Base-by-base conservation (phyloP, 106 monocot species). In the Narthecium ossifragum region DNA sequence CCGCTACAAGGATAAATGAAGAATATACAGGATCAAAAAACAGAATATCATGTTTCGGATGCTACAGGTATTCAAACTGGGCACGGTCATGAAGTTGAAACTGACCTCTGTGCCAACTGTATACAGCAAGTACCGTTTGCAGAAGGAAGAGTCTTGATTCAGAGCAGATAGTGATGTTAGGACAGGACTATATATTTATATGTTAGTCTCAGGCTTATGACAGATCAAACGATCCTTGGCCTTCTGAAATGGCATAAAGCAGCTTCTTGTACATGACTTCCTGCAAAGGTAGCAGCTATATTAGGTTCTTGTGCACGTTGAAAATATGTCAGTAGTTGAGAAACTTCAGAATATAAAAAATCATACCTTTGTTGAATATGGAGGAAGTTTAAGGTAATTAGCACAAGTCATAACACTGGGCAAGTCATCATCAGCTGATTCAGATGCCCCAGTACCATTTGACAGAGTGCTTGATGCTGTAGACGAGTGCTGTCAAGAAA, bases 391-490 rank as follows among this genome's bases (percentile, higher is more conserved):
- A 8, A 99, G 91, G 59, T 99, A 99, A 57, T 99, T 99, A 36
- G 91, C 87, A 57, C 98, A 99, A 26, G 98, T 99, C 98, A 99
- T 99, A 12, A 91, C 98, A 75, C 98, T 99, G 7, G 98, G 98
- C 72, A 99, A 72, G 65, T 88, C 91, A 46, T 85, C 87, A 72
- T 99, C 98, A 12, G 79, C 87, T 15, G 72, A 67, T 55, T 99
- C 88, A 15, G 81, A 71, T 9, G 59, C 38, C 33, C 58, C 79
- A 25, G 74, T 43, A 50, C 55, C 76, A 63, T 78, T 88, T 27
- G 81, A 63, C 45, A 78, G 28, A 5, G 63, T 75, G 56, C 62
- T 76, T 25, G 68, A 51, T n/a, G 62, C 52, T 56, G 62, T 64
- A 6, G 90, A 98, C 38, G 86, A 72, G 71, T 87, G 90, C 86